Evolutionary conservation across 441 rosid genomes (phyloP).

Genomic region (Adansonia gregorii): DNA sequence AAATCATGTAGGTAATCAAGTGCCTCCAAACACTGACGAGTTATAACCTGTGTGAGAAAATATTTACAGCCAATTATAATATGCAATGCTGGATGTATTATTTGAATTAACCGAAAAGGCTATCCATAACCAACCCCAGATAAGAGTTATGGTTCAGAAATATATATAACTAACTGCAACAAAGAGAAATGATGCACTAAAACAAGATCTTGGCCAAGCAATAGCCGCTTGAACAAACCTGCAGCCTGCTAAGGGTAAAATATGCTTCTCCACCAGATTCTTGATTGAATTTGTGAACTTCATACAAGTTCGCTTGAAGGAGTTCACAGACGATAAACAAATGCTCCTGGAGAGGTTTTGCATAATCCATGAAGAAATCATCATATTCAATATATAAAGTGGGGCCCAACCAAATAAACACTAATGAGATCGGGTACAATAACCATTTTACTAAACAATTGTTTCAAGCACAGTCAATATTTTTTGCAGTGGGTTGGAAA

Average conservation of each 20-base stretch:
- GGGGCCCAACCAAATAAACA: neutral
- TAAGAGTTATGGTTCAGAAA: neutral
- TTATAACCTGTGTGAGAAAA: too few species aligned
- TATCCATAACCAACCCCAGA: neutral
- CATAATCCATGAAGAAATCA: neutral
- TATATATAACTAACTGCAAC: neutral
- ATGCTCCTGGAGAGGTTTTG: conserved; percentile 67
- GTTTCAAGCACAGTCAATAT: neutral
- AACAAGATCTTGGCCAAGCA: neutral
- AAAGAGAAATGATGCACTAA: neutral
- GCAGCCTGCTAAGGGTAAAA: conserved; percentile 70
- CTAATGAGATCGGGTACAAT: neutral
- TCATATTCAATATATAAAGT: neutral
- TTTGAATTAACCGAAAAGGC: neutral
- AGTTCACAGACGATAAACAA: conserved; percentile 95
- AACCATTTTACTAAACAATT: neutral
- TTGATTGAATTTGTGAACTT: conserved; percentile 84
- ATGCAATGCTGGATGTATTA: neutral
- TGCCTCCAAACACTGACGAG: conserved; percentile 85
- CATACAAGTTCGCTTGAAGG: conserved; percentile 83
- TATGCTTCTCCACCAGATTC: conserved; percentile 84
- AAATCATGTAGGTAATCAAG: conserved; percentile 72
- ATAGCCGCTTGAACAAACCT: conserved; percentile 52
- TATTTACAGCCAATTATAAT: neutral
- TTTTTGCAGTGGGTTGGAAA: neutral